Percentiles rank a stretch among this genome's conserved stretches.
These are phyloP conservation scores for Bimuria novae-zelandiae DNA, from an alignment of 2,329 filamentous ascomycete species.

Conservation along the genomic window DNA sequence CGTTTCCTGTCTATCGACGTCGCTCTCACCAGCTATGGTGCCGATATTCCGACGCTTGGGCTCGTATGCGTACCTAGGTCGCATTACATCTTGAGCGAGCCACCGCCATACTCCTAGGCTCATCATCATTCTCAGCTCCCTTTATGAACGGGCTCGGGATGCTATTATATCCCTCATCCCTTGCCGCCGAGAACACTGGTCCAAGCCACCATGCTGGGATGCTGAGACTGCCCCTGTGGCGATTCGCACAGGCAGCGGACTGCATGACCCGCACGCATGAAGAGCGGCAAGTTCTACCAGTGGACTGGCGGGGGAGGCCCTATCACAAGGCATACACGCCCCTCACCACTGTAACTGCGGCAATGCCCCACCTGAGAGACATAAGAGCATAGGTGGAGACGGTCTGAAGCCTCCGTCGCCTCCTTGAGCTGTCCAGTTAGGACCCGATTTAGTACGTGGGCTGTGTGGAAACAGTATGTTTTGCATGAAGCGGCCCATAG, in stretches of 20 bases:
- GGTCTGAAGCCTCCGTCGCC: slow-evolving; percentile 4
- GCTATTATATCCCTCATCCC: slow-evolving; percentile 7
- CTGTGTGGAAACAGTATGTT: no score
- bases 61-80: no score
- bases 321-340: background rate
- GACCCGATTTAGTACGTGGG: no score
- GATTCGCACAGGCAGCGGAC: slow-evolving; percentile 6
- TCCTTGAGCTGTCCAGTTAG: no score
- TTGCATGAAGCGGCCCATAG: no score
- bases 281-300: slow-evolving; percentile 8
- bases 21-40: no score
- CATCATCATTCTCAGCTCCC: no score
- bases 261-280: slow-evolving; percentile 10
- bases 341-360: slow-evolving; percentile 1
- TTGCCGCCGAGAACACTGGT: slow-evolving; percentile 8
- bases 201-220: slow-evolving; percentile 1
- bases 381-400: slow-evolving; percentile 6
- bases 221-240: background rate
- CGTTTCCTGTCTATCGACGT: no score
- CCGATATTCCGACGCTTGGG: no score
- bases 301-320: background rate
- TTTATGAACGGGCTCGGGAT: slow-evolving; percentile 4
- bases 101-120: no score
- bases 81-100: no score
- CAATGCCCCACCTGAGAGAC: slow-evolving; percentile 2